Conservation (phyloP, 208 protist species). For the Angomonas deanei region DNA sequence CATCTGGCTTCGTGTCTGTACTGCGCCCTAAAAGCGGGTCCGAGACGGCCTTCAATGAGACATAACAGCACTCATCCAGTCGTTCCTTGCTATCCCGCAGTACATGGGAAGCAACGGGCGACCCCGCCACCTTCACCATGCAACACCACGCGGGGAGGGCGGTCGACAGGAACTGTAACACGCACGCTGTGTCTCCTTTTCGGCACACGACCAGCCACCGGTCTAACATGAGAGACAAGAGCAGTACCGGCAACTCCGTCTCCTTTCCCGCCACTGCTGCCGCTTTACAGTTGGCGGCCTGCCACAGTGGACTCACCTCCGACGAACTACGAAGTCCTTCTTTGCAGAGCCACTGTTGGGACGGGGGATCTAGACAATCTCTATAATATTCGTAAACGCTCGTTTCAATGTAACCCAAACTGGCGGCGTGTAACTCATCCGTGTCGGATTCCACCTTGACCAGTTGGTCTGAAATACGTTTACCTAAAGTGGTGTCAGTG, state of each 20-base stretch:
- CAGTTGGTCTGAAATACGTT: background rate
- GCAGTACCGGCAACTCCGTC: background rate
- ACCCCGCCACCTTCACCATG: background rate
- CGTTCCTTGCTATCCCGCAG: background rate
- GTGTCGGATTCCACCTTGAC: background rate
- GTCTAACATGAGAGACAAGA: background rate
- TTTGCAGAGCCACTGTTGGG: slow-evolving; percentile 77
- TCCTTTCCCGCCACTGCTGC: background rate
- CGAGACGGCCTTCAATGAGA: background rate
- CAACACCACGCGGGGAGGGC: slow-evolving; percentile 2
- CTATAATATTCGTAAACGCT: background rate
- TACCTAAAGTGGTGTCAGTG: background rate
- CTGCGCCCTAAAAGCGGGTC: background rate
- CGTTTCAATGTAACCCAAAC: background rate
- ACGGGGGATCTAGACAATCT: slow-evolving; percentile 6
- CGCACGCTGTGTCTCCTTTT: background rate
- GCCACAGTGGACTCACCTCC: background rate
- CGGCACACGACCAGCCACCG: background rate
- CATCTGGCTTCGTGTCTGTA: background rate
- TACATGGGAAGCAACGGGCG: background rate
- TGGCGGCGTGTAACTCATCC: background rate
- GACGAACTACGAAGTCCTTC: slow-evolving; percentile 16
- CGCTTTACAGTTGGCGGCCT: background rate
- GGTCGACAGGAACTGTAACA: background rate
- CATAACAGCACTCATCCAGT: background rate